These are phyloP conservation scores for Globisporangium paroecandrum DNA, from an alignment of 352 stramenopile species.

Conservation along the genomic window DNA sequence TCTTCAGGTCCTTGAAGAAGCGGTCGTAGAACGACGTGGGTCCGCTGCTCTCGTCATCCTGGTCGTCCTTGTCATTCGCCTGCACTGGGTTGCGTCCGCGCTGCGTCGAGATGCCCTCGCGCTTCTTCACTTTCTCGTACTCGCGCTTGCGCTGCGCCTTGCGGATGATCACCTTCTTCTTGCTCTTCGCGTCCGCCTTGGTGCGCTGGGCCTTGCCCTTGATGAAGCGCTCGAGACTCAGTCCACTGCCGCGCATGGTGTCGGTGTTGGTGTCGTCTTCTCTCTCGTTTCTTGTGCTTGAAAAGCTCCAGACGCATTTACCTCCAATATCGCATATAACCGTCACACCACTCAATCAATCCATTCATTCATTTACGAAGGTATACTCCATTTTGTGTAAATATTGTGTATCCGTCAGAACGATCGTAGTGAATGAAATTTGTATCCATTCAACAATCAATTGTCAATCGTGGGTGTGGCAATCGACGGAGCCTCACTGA, in stretches of 20 bases:
- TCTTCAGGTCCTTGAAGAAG: conserved; percentile 68
- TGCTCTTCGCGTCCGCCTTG: conserved; percentile 79
- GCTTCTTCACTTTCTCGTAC: conserved; percentile 84
- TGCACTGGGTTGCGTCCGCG: conserved; percentile 15
- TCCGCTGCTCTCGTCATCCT: conserved; percentile 9
- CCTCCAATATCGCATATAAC: conserved; percentile 1
- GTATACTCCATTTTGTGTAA: background rate
- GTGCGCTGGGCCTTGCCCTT: conserved; percentile 78
- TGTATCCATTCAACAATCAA: background rate
- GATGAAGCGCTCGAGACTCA: conserved; percentile 86
- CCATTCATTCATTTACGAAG: background rate
- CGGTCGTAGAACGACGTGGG: conserved; percentile 75
- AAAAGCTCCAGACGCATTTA: background rate
- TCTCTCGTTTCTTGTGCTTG: background rate
- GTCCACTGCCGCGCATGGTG: conserved; percentile 65
- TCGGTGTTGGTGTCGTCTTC: background rate
- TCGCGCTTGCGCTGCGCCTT: conserved; percentile 74
- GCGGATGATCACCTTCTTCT: conserved; percentile 78
- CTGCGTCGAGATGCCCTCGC: conserved; percentile 25
- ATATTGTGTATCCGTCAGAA: background rate
- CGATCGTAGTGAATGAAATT: background rate
- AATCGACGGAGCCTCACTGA: too few relatives aligned
- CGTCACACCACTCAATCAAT: conserved; percentile 1
- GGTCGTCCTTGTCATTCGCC: conserved; percentile 11
- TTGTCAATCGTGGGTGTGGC: too few relatives aligned